phyloP scores from a whole-genome alignment of 2,329 filamentous ascomycete species.

The Ceratocystis diversiconidia region DNA sequence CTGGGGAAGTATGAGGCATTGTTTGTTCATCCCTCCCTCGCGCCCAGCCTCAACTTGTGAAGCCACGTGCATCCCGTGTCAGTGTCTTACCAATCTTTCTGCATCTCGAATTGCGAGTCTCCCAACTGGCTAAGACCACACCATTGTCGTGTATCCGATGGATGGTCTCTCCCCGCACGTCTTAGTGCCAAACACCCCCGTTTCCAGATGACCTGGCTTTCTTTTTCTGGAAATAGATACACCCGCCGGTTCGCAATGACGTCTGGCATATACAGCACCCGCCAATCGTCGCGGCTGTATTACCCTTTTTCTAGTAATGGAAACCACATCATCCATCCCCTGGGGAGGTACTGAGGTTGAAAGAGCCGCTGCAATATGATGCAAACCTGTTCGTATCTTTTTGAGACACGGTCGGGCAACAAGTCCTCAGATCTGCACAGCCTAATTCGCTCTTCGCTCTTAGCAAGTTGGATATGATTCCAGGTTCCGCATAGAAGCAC shows the following conservation, averaged over 20 bases:
- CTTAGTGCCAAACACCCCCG: not conserved
- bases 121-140: not conserved
- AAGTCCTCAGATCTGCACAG: too few species aligned
- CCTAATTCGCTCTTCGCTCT: too few species aligned
- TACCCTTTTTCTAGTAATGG: not conserved
- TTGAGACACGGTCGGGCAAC: too few species aligned
- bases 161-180: not conserved
- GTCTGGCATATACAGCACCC: not conserved
- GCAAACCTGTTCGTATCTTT: not conserved
- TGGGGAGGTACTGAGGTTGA: too few species aligned
- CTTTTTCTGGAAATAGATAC: constrained; percentile 1
- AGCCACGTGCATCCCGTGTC: not conserved
- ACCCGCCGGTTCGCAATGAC: not conserved
- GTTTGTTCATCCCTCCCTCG: constrained; percentile 3
- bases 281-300: not conserved
- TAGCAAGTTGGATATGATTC: too few species aligned
- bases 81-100: not conserved
- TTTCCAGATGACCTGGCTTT: not conserved
- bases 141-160: not conserved
- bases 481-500: too few species aligned
- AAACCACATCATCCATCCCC: not conserved
- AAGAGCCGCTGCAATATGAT: not conserved
- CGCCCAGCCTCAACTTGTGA: not conserved
- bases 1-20: not conserved
- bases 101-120: not conserved